Evolutionary conservation across 2,329 filamentous ascomycete species (phyloP).

Genomic region (Fusarium globosum): DNA sequence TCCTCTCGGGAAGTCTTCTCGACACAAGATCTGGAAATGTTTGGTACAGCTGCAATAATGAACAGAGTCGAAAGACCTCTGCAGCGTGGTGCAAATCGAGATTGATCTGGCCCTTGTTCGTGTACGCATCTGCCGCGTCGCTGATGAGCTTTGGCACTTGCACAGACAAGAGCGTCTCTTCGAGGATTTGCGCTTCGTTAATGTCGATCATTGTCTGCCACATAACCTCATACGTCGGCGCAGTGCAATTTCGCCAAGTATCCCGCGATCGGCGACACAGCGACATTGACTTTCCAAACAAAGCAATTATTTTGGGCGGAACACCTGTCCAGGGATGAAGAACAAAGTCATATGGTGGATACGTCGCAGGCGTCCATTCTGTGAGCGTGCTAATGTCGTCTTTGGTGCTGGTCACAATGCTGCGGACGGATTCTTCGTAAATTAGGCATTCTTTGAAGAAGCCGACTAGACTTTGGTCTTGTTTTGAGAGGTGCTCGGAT

Average conservation of each 20-base stretch:
- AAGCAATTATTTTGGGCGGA: conserved; percentile 29
- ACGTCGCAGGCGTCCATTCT: conserved; percentile 19
- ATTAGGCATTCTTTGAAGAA: conserved; percentile 39
- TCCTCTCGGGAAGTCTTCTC: conserved; percentile 42
- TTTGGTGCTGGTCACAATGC: conserved; percentile 30
- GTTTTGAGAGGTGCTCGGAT: conserved; percentile 6
- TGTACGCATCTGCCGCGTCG: background rate
- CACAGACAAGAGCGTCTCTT: conserved; percentile 30
- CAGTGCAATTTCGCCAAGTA: conserved; percentile 31
- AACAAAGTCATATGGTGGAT: conserved; percentile 29
- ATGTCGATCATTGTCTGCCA: conserved; percentile 38
- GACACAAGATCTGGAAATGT: conserved; percentile 51
- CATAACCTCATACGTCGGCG: conserved; percentile 35
- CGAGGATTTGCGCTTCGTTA: conserved; percentile 30
- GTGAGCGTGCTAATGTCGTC: conserved; percentile 35
- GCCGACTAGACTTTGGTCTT: conserved; percentile 21
- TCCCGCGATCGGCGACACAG: conserved; percentile 35
- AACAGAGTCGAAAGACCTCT: conserved; percentile 52
- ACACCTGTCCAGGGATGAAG: conserved; percentile 38
- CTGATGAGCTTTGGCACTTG: conserved; percentile 21
- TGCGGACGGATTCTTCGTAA: conserved; percentile 36
- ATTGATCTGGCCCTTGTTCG: background rate
- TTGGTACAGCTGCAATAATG: conserved; percentile 54
- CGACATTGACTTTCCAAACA: conserved; percentile 38
- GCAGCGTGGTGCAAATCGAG: conserved; percentile 49